Base-by-base conservation (phyloP, 306 rosid species). In the Cicer cuneatum region DNA sequence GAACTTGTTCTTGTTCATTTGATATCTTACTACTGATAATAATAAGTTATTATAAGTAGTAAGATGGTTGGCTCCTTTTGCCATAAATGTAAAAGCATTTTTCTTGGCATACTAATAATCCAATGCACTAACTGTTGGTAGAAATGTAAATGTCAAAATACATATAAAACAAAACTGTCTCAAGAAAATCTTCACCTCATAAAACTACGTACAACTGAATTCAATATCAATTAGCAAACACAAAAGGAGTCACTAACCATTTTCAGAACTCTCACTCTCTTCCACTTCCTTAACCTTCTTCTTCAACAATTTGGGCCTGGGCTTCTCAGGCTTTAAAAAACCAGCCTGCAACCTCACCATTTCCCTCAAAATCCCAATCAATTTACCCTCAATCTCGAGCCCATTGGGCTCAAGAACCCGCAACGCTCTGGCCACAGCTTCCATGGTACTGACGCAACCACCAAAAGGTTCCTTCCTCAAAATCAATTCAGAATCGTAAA, bases 391-490 rank as follows among this genome's bases (percentile, higher is more conserved):
- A 54, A 93, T 75, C 62, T 78, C 86, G 3, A 63, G 6, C 73
- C 97, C 96, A 72, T 87, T 82, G 1, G 87, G 86, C 76, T 93
- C 98, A 2, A 93, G 33, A 21, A 85, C 90, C 35, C 91, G 64
- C 76, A 89, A 59, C 18, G 80, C 84, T 64, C 98, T 81, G 0
- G 98, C 94, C 82, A 93, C 94, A 0, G 98, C 97, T 71, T 91
- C 97, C 94, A 90, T 84, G 0, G 91, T 93, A 47, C 87, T 87
- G 21, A 89, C 91, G 64, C 96, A 93, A 8, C 98, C 98, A 14
- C 83, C 84, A 19, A 72, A 88, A 15, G 96, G 96, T 71, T 93
- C 98, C 88, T 89, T 89, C 72, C 98, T 81, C 83, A 91, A 40
- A 75, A 91, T 78, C 90, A 93, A 54, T 59, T 89, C 96, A 48